Conservation (phyloP, 2,329 filamentous ascomycete genomes). For the Epichloe gansuensis region DNA sequence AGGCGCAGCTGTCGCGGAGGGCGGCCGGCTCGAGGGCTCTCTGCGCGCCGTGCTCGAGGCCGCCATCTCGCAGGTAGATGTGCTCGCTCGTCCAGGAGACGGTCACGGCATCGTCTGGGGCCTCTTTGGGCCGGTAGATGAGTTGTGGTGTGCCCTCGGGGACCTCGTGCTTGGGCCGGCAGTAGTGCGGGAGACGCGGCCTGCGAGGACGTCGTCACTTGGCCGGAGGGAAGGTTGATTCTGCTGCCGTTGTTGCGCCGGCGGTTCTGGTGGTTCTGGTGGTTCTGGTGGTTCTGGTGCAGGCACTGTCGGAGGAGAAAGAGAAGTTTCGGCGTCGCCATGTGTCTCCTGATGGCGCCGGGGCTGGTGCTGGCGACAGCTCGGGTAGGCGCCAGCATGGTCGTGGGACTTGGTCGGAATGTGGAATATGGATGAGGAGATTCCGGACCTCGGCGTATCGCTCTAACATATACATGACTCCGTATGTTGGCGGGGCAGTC, state of each 20-base stretch:
- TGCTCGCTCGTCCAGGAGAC: slow-evolving; percentile 16
- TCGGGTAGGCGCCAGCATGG: not conserved
- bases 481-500: not conserved
- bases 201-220: not conserved
- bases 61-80: slow-evolving; percentile 17
- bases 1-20: slow-evolving; percentile 45
- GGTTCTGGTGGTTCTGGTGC: not conserved
- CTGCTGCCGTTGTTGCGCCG: no score
- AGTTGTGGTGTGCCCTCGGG: slow-evolving; percentile 8
- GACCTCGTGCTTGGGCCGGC: slow-evolving; percentile 9
- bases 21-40: slow-evolving; percentile 15
- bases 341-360: not conserved
- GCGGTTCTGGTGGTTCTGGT: no score
- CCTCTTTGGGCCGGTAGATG: slow-evolving; percentile 1
- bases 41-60: slow-evolving; percentile 7
- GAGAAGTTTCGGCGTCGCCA: not conserved
- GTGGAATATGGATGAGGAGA: not conserved
- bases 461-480: no score
- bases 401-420: not conserved
- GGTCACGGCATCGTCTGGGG: slow-evolving; percentile 8
- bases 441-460: no score
- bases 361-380: not conserved
- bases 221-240: no score
- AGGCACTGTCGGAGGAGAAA: not conserved
- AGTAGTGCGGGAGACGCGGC: not conserved